A percentile compares a stretch with the other conserved stretches of the same genome.
Evolutionary conservation across 768 basidiomycete species (phyloP).

Genomic region (Cubamyces lactineus): DNA sequence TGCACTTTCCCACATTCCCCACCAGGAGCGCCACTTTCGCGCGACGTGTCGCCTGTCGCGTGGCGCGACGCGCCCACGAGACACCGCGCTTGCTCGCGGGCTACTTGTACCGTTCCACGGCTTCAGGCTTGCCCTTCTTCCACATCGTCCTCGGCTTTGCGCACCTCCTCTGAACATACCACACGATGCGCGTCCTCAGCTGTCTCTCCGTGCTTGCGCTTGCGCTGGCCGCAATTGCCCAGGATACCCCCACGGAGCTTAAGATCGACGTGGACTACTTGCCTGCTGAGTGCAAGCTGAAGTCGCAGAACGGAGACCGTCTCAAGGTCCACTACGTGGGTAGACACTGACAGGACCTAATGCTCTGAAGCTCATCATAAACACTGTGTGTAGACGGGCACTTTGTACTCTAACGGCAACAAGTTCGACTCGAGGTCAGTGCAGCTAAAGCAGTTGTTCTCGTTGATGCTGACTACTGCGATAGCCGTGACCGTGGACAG

Average conservation of each 20-base stretch:
- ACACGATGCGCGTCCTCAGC: constrained; percentile 34
- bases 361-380: neutral
- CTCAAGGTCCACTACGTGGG: constrained; percentile 81
- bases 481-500: constrained; percentile 68
- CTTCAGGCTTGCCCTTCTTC: neutral
- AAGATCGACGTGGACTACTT: constrained; percentile 61
- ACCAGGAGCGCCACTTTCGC: neutral
- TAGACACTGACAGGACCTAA: constrained; percentile 7
- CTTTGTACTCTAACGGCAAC: constrained; percentile 68
- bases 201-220: constrained; percentile 51
- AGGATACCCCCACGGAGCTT: constrained; percentile 57
- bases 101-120: neutral
- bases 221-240: constrained; percentile 50
- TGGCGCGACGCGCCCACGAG: constrained; percentile 12
- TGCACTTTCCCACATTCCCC: constrained; percentile 17
- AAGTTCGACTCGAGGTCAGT: constrained; percentile 90
- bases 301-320: constrained; percentile 61
- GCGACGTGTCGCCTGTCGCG: constrained; percentile 21
- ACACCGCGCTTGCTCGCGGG: neutral
- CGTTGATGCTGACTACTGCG: neutral
- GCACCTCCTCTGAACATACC: constrained; percentile 1
- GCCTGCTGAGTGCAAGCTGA: constrained; percentile 59
- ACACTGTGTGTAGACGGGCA: constrained; percentile 67
- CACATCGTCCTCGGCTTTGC: neutral
- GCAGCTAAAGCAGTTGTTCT: neutral